phyloP scores from a whole-genome alignment of 148 eudicot species.

The Arbutus unedo region DNA sequence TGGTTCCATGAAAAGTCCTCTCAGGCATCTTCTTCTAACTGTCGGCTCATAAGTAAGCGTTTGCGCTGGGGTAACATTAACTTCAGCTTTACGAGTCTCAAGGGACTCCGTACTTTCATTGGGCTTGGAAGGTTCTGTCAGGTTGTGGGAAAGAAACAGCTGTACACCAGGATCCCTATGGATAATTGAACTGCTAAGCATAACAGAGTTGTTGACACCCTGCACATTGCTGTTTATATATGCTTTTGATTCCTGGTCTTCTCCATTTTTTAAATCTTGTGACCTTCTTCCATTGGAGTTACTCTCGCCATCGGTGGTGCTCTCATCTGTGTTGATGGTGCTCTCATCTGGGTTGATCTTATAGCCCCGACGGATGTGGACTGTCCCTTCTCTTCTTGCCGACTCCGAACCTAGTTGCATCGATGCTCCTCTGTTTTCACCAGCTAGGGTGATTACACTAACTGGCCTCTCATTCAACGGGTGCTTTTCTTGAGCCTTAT shows the following conservation, averaged over 20 bases:
- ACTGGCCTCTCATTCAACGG: constrained; percentile 33
- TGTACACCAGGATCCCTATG: constrained; percentile 70
- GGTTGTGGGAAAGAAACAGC: constrained; percentile 24
- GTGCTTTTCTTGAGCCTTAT: constrained; percentile 35
- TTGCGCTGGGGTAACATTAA: constrained; percentile 36
- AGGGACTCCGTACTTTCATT: constrained; percentile 17
- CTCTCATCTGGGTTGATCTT: constrained; percentile 45
- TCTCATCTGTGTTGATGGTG: constrained; percentile 39
- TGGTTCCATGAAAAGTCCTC: constrained; percentile 65
- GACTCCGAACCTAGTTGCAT: constrained; percentile 53
- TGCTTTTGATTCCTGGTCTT: constrained; percentile 36
- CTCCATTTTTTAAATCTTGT: constrained; percentile 21
- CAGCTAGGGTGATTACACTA: constrained; percentile 61
- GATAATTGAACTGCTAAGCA: constrained; percentile 43
- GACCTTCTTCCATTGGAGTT: constrained; percentile 27
- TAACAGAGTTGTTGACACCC: constrained; percentile 67
- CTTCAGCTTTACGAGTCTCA: constrained; percentile 39
- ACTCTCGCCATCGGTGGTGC: constrained; percentile 44
- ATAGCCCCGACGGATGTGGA: constrained; percentile 65
- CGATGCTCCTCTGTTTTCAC: constrained; percentile 77
- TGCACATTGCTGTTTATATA: constrained; percentile 76
- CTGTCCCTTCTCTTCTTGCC: constrained; percentile 34
- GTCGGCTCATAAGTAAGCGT: constrained; percentile 55
- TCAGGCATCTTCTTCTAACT: constrained; percentile 63
- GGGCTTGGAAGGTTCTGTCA: constrained; percentile 23